Evolutionary conservation across 2,329 filamentous ascomycete genomes (phyloP).

Genomic region (Paracorniculantispora psalliotae): DNA sequence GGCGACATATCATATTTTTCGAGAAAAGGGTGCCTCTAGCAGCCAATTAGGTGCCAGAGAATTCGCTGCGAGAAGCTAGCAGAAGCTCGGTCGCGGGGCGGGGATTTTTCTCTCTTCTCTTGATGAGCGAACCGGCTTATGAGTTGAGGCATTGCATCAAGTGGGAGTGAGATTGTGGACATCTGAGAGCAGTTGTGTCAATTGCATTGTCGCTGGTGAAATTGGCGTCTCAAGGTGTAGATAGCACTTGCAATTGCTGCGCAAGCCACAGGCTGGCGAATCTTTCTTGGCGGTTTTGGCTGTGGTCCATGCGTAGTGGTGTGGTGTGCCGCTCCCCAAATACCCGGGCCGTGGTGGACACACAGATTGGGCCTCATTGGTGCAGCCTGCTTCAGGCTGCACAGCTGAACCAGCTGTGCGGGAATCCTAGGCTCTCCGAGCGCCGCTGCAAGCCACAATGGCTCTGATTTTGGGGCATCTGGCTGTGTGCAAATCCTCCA

Average conservation of each 20-base stretch:
- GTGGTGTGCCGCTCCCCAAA: conserved; percentile 3
- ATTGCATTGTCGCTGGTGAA: background rate
- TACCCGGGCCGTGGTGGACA: conserved; percentile 6
- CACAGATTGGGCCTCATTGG: background rate
- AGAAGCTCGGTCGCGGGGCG: background rate
- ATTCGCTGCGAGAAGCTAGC: background rate
- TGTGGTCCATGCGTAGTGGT: background rate
- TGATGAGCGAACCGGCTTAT: background rate
- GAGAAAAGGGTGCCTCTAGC: conserved; percentile 9
- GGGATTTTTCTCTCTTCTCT: background rate
- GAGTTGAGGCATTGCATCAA: background rate
- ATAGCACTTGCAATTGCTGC: background rate
- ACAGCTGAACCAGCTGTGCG: conserved; percentile 6
- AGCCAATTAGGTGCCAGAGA: conserved; percentile 18
- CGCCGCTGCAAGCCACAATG: conserved; percentile 5
- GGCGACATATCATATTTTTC: conserved; percentile 17
- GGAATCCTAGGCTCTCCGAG: background rate
- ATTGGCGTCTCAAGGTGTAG: background rate
- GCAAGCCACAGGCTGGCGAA: conserved; percentile 1
- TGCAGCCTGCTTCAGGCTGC: background rate
- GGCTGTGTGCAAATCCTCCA: background rate
- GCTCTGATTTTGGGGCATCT: background rate
- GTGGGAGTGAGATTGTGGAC: background rate
- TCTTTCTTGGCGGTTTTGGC: background rate
- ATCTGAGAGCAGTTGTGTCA: background rate